phyloP scores from a whole-genome alignment of 805 yeast species.

The Candida parachauliodes region DNA sequence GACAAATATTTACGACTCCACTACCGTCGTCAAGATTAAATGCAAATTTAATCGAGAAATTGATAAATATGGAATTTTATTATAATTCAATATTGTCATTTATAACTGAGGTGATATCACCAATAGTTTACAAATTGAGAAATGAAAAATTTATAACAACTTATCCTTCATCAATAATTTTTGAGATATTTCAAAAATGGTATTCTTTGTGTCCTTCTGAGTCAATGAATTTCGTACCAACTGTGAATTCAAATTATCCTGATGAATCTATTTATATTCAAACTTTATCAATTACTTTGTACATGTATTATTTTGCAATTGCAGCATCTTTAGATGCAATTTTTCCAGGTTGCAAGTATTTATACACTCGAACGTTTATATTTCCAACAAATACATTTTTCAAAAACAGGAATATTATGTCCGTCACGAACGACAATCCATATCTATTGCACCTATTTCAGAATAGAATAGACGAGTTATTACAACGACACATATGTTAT shows the following conservation, averaged over 20 bases:
- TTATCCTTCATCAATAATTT: constrained; percentile 17
- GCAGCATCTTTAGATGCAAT: constrained; percentile 20
- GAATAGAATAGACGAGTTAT: constrained; percentile 12
- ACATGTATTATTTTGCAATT: constrained; percentile 19
- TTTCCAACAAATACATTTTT: constrained; percentile 13
- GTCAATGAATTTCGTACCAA: constrained; percentile 10
- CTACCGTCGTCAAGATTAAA: background rate
- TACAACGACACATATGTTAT: constrained; percentile 24
- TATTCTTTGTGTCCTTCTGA: constrained; percentile 17
- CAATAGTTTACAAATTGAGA: constrained; percentile 13
- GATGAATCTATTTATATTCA: constrained; percentile 12
- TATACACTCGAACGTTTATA: constrained; percentile 19
- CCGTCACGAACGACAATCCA: constrained; percentile 8
- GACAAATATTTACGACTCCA: constrained; percentile 8
- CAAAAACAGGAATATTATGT: constrained; percentile 9
- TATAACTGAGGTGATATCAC: constrained; percentile 15
- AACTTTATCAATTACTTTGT: constrained; percentile 18
- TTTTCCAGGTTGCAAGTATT: constrained; percentile 20
- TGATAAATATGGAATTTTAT: constrained; percentile 9
- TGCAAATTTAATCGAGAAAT: constrained; percentile 4
- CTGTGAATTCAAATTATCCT: background rate
- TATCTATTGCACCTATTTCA: constrained; percentile 7
- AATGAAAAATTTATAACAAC: constrained; percentile 15
- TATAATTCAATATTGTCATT: constrained; percentile 16
- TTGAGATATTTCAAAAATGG: constrained; percentile 20